Conservation (phyloP, 352 stramenopile species). For the Globisporangium sylvaticum region DNA sequence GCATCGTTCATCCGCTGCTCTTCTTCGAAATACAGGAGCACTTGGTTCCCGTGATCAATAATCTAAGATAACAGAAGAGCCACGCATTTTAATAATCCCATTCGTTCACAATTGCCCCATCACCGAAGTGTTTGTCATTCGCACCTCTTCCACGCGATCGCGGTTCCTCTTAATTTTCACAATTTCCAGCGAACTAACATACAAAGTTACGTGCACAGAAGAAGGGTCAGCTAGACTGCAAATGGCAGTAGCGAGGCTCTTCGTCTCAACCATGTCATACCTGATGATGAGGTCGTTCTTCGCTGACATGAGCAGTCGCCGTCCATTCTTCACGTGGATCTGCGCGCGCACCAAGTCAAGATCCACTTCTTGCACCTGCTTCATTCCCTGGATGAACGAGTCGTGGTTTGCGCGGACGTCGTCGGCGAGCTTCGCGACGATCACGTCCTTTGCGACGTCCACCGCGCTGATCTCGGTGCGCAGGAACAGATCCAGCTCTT, state of each 20-base stretch:
- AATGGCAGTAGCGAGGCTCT: background rate
- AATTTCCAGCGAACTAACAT: slow-evolving; percentile 64
- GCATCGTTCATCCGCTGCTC: slow-evolving; percentile 75
- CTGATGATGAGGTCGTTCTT: slow-evolving; percentile 74
- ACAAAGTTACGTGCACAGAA: background rate
- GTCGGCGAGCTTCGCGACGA: slow-evolving; percentile 72
- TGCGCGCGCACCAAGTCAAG: slow-evolving; percentile 78
- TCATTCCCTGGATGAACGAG: slow-evolving; percentile 83
- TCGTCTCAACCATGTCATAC: slow-evolving; percentile 16
- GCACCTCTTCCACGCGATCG: slow-evolving; percentile 66
- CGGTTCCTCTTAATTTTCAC: slow-evolving; percentile 82
- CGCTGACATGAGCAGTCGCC: slow-evolving; percentile 57
- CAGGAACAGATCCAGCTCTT: slow-evolving; percentile 62
- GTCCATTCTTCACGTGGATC: slow-evolving; percentile 87
- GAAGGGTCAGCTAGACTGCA: background rate
- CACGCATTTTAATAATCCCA: background rate
- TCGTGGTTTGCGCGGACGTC: slow-evolving; percentile 78
- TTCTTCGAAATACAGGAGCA: slow-evolving; percentile 64
- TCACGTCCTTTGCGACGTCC: slow-evolving; percentile 75
- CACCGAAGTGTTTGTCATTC: background rate
- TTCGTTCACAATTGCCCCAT: background rate
- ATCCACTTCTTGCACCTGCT: slow-evolving; percentile 85
- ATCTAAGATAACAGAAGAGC: slow-evolving; percentile 32
- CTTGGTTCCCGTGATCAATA: slow-evolving; percentile 38
- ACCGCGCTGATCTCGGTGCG: slow-evolving; percentile 81